Base-by-base conservation (phyloP, 2,329 filamentous ascomycete species). In the Neonectria faginata region DNA sequence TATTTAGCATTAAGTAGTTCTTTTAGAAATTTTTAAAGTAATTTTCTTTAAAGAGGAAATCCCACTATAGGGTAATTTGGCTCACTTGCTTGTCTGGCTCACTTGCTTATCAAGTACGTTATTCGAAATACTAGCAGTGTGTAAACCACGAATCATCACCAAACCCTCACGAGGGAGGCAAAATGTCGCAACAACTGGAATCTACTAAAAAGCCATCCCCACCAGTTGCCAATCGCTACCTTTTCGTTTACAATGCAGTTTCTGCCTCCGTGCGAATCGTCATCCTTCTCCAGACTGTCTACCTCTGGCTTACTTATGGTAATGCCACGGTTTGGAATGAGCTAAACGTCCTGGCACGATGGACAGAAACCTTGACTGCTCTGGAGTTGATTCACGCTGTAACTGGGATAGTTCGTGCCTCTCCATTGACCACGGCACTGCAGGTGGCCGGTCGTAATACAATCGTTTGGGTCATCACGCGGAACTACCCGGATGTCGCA, bases 381-480 rank as follows among this genome's bases (percentile, higher is more conserved):
- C 8, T 72, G 12, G 70, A 72, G 33, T 33, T 72, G 2, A 7
- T 68, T 1, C 68, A 72, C 2, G 66, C 70, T 0, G 27, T 29
- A 1, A 57, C 48, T 1, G 66, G 70, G 0, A n/a, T 72, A 8
- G 70, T 72, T 1, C 58, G 70, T 5, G 68, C 70, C 1, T 62
- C 70, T 1, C 70, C 70, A 0, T 45, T 65, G 25, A 68, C 70
- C 0, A 72, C 70, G 0, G 70, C 70, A 0, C 2, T 72, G 2
- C 70, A 72, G 36, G 70, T 71, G 0, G 68, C 68, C 1, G 70
- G 70, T 0, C 57, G 70, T 50, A 72, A 72, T 33, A 72, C 70
- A 2, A 72, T 72, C 5, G 50, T 72, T 3, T 72, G 70, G 70
- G 68, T 70, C 5, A 72, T 72, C 9, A 69, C 70, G 2, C 57